Evolutionary conservation across 116 monocot genomes (phyloP).

Genomic region (Posidonia oceanica): DNA sequence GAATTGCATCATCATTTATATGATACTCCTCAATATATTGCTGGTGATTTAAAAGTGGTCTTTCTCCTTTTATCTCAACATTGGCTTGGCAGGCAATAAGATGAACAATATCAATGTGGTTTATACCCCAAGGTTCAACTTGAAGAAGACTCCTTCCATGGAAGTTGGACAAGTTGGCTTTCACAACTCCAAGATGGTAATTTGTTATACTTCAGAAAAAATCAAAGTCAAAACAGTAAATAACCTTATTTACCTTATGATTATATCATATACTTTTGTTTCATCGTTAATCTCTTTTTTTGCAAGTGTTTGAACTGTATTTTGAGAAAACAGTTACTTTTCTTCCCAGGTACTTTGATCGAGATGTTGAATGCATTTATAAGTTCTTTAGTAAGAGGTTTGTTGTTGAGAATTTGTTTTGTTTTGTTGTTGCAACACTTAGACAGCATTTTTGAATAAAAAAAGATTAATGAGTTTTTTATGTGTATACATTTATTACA

Average conservation of each 20-base stretch:
- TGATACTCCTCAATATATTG: background rate
- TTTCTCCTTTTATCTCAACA: background rate
- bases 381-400: conserved; percentile 95
- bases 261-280: too few relatives aligned
- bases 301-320: conserved; percentile 1
- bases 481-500: too few relatives aligned
- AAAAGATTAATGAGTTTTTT: too few relatives aligned
- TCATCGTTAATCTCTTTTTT: too few relatives aligned
- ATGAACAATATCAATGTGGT: conserved; percentile 95
- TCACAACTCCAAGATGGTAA: conserved; percentile 80
- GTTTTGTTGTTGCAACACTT: background rate
- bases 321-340: background rate
- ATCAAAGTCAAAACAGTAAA: too few relatives aligned
- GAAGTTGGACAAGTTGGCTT: conserved; percentile 93
- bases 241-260: too few relatives aligned
- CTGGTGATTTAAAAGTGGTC: background rate
- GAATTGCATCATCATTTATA: background rate
- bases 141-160: conserved; percentile 82
- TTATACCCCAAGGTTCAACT: conserved; percentile 90
- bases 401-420: conserved; percentile 6
- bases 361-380: conserved; percentile 86
- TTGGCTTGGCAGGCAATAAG: conserved; percentile 69
- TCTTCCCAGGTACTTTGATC: conserved; percentile 83
- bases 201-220: too few relatives aligned
- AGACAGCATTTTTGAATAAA: too few relatives aligned